Evolutionary conservation across 2,329 filamentous ascomycete species (phyloP), one percentile per base, ranked within the genome.

Genomic region (Fusarium decemcellulare): DNA sequence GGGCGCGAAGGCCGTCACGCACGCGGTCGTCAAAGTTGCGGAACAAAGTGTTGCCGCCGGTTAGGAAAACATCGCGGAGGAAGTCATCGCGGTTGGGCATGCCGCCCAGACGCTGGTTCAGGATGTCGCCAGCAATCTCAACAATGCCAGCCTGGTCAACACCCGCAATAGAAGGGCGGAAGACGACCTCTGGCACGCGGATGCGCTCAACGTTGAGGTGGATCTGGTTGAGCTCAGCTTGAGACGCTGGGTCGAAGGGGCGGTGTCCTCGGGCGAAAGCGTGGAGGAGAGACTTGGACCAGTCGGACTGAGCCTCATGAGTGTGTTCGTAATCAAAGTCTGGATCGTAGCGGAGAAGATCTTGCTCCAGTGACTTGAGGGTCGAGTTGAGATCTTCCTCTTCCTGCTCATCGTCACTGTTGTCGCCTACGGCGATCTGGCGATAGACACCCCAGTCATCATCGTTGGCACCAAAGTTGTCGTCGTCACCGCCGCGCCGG

Each of bases 381-480:
- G 86, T 88, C 6, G 86, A 88, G 61, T 89, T 87, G 0, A 97
- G 87, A 75, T 98, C 95, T 79, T 95, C 93, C 77, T 98, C 95
- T 77, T 97, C 95, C 53, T 97, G 94, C 74, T 95, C 93, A 71
- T 98, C 95, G 67, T 96, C 93, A 76, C 92, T 93, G 72, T 86
- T 87, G 8, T 92, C 92, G 53, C 94, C 94, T 1, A 93, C 94
- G 2, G 94, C 93, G 61, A 98, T 97, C 42, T 93, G 93, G 56
- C 96, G 91, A 81, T 99, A 99, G 14, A 99, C 94, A 61, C 94
- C 94, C 96, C 96, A 99, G 79, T 99, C 96, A 61, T 97, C 95
- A 76, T 99, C 96, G 79, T 99, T 95, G 52, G 95, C 95, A 60
- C 96, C 96, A 77, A 99, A 99, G 64, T 93, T 94, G 77, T 99